Evolutionary conservation across 1,139 yeast species (phyloP).

Genomic region (Nakaseomyces bracarensis): DNA sequence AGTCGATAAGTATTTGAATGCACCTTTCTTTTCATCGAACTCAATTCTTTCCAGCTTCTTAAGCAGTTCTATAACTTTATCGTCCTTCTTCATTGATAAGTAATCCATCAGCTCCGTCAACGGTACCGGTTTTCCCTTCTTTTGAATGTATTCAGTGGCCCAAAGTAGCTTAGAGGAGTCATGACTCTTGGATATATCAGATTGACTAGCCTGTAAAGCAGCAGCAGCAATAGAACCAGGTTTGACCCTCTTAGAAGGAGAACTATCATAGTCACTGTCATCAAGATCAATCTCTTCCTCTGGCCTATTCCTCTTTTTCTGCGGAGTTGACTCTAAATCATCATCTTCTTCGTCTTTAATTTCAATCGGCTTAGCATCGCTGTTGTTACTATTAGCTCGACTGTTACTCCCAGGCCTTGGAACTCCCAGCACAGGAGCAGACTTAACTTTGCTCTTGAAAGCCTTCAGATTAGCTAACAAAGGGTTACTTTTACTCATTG

Average conservation of each 20-base stretch:
- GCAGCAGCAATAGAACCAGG: conserved; percentile 32
- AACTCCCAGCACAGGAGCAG: conserved; percentile 39
- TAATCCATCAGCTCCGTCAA: conserved; percentile 36
- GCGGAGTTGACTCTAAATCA: not conserved
- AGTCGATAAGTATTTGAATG: conserved; percentile 79
- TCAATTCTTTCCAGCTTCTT: conserved; percentile 68
- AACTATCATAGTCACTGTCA: conserved; percentile 22
- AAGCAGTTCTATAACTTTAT: conserved; percentile 57
- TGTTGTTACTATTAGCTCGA: conserved; percentile 5
- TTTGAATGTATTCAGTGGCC: conserved; percentile 82
- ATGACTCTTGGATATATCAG: conserved; percentile 45
- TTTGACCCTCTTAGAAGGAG: conserved; percentile 29
- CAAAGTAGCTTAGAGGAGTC: conserved; percentile 72
- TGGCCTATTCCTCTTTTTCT: conserved; percentile 12
- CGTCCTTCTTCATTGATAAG: conserved; percentile 34
- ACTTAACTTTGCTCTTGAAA: conserved; percentile 49
- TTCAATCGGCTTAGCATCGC: conserved; percentile 8
- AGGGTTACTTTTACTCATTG: conserved; percentile 30
- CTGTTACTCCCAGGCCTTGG: conserved; percentile 1
- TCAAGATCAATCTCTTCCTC: conserved; percentile 22
- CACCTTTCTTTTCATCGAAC: conserved; percentile 49
- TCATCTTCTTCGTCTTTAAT: conserved; percentile 12
- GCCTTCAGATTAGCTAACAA: conserved; percentile 48
- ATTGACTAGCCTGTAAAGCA: conserved; percentile 28
- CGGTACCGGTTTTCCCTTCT: conserved; percentile 56